phyloP scores from a whole-genome alignment of 2,329 filamentous ascomycete genomes.

The Fusarium goolgardi region DNA sequence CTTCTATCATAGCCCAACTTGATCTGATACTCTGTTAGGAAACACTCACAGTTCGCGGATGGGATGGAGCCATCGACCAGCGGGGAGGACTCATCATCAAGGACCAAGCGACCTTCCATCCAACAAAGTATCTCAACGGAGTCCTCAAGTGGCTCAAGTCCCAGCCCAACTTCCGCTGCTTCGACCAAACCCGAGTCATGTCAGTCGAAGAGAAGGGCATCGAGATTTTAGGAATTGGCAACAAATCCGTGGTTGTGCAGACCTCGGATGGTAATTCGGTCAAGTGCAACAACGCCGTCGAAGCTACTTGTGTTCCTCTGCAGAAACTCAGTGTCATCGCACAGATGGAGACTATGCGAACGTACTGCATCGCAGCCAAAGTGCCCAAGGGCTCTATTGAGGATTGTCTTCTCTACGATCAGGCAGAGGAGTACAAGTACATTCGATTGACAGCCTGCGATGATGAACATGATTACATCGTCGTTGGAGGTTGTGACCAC shows the following conservation, averaged over 20 bases:
- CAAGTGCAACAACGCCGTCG: slow-evolving; percentile 60
- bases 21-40: slow-evolving; percentile 34
- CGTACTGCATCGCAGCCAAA: slow-evolving; percentile 67
- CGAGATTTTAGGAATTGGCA: slow-evolving; percentile 30
- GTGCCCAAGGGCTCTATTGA: slow-evolving; percentile 64
- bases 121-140: slow-evolving; percentile 66
- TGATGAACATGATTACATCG: slow-evolving; percentile 64
- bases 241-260: slow-evolving; percentile 58
- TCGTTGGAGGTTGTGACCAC: slow-evolving; percentile 68
- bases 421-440: slow-evolving; percentile 66
- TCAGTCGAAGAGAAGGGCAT: slow-evolving; percentile 61
- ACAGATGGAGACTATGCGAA: slow-evolving; percentile 64
- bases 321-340: slow-evolving; percentile 65
- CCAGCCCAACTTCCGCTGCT: slow-evolving; percentile 65
- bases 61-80: slow-evolving; percentile 63
- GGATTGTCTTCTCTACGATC: slow-evolving; percentile 67
- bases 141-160: slow-evolving; percentile 62
- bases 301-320: slow-evolving; percentile 66
- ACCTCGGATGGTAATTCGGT: slow-evolving; percentile 61
- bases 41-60: slow-evolving; percentile 61
- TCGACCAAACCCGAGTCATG: slow-evolving; percentile 61
- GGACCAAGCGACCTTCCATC: slow-evolving; percentile 66
- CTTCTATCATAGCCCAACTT: fast-evolving
- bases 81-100: slow-evolving; percentile 61
- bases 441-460: slow-evolving; percentile 65